Conservation (phyloP, 208 protist species). For the Wallacemonas rigidus region DNA sequence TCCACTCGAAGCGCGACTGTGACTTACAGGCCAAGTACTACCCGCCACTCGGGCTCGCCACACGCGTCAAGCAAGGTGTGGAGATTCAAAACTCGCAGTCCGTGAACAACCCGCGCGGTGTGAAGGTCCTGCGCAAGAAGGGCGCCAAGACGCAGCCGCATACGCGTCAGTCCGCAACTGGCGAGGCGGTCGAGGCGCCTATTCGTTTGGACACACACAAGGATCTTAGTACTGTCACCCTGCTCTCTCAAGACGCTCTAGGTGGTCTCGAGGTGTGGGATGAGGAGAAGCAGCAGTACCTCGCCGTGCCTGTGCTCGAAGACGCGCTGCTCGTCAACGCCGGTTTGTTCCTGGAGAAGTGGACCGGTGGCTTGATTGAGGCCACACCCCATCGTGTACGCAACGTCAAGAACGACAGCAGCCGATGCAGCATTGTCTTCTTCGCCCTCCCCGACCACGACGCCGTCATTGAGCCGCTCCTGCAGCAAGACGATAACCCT, state of each 20-base stretch:
- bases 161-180: conserved; percentile 8
- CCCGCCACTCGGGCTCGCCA: conserved; percentile 54
- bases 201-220: conserved; percentile 84
- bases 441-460: conserved; percentile 86
- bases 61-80: conserved; percentile 49
- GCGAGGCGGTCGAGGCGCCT: conserved; percentile 20
- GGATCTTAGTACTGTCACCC: conserved; percentile 85
- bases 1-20: conserved; percentile 78
- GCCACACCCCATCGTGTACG: conserved; percentile 85
- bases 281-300: conserved; percentile 58
- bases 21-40: conserved; percentile 91
- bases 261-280: conserved; percentile 88
- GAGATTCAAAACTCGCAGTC: conserved; percentile 57
- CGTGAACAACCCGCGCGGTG: conserved; percentile 57
- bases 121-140: conserved; percentile 80
- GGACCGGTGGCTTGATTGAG: conserved; percentile 81
- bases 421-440: conserved; percentile 88
- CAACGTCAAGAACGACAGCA: conserved; percentile 55
- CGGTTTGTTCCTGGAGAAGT: conserved; percentile 87
- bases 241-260: conserved; percentile 82
- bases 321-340: conserved; percentile 88
- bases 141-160: conserved; percentile 60
- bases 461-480: conserved; percentile 77
- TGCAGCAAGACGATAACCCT: conserved; percentile 85
- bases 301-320: conserved; percentile 76